Percentiles rank a stretch among this genome's conserved stretches.
Evolutionary conservation across 805 yeast species (phyloP).

Genomic region (Metschnikowia aberdeeniae): DNA sequence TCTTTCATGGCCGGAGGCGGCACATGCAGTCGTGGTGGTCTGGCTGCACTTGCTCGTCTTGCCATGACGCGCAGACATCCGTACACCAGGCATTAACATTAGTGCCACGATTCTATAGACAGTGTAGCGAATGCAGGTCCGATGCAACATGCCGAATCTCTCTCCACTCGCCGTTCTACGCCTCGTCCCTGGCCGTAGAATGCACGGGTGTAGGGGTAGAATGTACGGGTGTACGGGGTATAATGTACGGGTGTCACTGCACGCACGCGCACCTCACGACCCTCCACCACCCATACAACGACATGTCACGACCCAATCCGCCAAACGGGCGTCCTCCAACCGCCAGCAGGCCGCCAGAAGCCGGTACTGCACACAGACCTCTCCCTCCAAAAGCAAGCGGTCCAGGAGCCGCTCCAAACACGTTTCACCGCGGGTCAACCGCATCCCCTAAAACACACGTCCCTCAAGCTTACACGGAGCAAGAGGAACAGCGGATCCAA

Average conservation of each 20-base stretch:
- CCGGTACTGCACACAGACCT: background rate
- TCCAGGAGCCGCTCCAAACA: background rate
- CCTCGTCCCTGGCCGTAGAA: no score
- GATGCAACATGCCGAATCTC: no score
- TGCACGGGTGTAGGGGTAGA: no score
- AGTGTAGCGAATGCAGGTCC: no score
- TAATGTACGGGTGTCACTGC: background rate
- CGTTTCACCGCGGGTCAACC: background rate
- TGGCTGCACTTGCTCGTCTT: no score
- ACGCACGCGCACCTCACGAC: background rate
- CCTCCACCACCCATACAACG: background rate
- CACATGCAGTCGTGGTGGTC: no score
- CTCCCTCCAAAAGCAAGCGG: background rate
- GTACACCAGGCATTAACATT: no score
- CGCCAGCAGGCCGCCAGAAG: background rate
- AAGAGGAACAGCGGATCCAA: slow-evolving; percentile 35
- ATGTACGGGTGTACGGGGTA: background rate
- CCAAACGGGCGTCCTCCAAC: background rate
- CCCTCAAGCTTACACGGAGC: slow-evolving; percentile 28
- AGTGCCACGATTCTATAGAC: no score
- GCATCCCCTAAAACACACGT: background rate
- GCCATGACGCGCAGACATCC: no score
- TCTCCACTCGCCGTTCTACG: no score
- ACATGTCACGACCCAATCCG: background rate
- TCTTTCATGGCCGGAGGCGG: no score